Evolutionary conservation across 177 flowering plant species (phyloP), one percentile per base, ranked within the genome.

Genomic region (Vitis hybrid): DNA sequence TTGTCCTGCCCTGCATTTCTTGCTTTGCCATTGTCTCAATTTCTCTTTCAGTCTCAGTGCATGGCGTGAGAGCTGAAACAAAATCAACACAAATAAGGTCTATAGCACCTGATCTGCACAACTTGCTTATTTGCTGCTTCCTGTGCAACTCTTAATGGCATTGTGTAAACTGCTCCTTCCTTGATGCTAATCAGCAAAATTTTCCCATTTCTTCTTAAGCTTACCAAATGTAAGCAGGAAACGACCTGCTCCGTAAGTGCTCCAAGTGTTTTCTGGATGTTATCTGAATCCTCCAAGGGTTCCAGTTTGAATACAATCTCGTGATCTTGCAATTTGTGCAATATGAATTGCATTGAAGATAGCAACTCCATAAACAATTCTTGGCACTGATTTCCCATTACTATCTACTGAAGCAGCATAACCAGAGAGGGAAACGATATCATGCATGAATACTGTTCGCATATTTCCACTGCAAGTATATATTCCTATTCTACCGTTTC

Each of bases 31-130:
- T 19, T 19, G 21, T 19, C 21, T 19, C 21, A 19, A 19, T 19
- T 19, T 19, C 21, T 19, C 21, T 94, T 78, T 91, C 94, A 74
- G 93, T 90, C 77, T 95, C 98, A 75, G 99, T 98, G 70, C 99
- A 80, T 18, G 99, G 99, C 68, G 97, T 95, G 64, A 95, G 91
- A 76, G 99, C 99, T 46, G 99, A 95, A 56, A 95, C 99, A 68
- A 98, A 95, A 86, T 93, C 99, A 69, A 91, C 85, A 78, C n/a
- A n/a, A 12, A 95, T 95, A 69, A 95, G 96, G 82, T n/a, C n/a
- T n/a, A n/a, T n/a, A n/a, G n/a, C n/a, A n/a, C n/a, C n/a, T n/a
- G n/a, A n/a, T n/a, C n/a, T 95, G 84, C 99, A 95, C 96, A 95
- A 19, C 21, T 19, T 19, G 21, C 21, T 19, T 21, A 21, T 21